Conservation (phyloP, 768 basidiomycete species). For the Russula ochroleuca region DNA sequence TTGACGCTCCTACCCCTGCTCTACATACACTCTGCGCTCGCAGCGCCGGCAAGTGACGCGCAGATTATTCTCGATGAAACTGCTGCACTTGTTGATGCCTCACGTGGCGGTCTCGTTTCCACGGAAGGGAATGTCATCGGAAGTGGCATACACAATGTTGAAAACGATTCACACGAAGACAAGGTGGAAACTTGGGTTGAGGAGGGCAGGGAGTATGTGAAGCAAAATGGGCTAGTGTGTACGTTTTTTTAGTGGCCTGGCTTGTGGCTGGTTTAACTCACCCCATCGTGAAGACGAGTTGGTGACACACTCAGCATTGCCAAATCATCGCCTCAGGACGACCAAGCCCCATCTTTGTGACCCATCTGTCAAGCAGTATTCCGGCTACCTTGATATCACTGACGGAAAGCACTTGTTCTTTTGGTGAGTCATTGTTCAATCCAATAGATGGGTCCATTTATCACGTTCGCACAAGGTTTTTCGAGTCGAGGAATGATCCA, state of each 20-base stretch:
- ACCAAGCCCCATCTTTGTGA: slow-evolving; percentile 49
- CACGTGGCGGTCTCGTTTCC: slow-evolving; percentile 16
- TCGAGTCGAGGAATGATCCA: slow-evolving; percentile 76
- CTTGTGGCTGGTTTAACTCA: background rate
- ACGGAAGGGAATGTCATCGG: slow-evolving; percentile 28
- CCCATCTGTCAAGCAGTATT: slow-evolving; percentile 47
- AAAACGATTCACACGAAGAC: slow-evolving; percentile 42
- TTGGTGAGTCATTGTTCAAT: slow-evolving; percentile 39
- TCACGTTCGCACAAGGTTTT: slow-evolving; percentile 57
- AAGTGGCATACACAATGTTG: slow-evolving; percentile 41
- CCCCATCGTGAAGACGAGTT: slow-evolving; percentile 37
- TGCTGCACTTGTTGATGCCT: slow-evolving; percentile 25
- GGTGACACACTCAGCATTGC: slow-evolving; percentile 38
- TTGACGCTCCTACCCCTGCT: slow-evolving; percentile 36
- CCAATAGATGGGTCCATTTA: background rate
- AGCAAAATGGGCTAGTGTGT: slow-evolving; percentile 72
- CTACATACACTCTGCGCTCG: slow-evolving; percentile 36
- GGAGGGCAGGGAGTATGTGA: slow-evolving; percentile 59
- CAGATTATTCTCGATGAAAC: slow-evolving; percentile 44
- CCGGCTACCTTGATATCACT: slow-evolving; percentile 55
- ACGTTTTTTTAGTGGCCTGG: slow-evolving; percentile 30
- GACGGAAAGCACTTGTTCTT: slow-evolving; percentile 56
- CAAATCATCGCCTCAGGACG: slow-evolving; percentile 38
- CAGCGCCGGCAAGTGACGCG: slow-evolving; percentile 39
- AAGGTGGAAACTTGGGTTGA: slow-evolving; percentile 56